Evolutionary conservation across 2,329 filamentous ascomycete genomes (phyloP).

Genomic region (Stenocarpella maydis): DNA sequence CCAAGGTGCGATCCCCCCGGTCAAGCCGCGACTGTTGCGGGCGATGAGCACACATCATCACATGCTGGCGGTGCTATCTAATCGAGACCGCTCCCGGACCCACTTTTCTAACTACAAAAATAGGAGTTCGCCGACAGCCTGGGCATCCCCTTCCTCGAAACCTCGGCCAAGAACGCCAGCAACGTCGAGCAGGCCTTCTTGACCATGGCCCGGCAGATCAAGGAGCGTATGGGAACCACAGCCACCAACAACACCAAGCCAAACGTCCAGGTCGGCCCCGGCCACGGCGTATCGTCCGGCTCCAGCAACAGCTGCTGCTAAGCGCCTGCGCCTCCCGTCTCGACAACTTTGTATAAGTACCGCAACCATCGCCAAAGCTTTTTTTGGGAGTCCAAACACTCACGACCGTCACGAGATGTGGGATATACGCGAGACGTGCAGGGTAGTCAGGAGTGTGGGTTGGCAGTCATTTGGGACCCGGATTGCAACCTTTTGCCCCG

Average conservation of each 20-base stretch:
- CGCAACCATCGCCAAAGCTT: constrained; percentile 26
- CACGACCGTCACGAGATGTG: constrained; percentile 36
- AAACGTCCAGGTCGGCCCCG: constrained; percentile 93
- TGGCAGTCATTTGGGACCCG: constrained; percentile 25
- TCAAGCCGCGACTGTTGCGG: constrained; percentile 3
- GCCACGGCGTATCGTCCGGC: constrained; percentile 90
- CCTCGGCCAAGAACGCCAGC: constrained; percentile 98
- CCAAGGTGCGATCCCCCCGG: constrained; percentile 76
- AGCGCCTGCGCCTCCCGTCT: constrained; percentile 43
- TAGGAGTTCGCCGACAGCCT: constrained; percentile 99
- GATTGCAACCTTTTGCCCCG: constrained; percentile 24
- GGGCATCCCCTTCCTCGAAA: constrained; percentile 99
- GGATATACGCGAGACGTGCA: constrained; percentile 32
- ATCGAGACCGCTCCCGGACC: constrained; percentile 16
- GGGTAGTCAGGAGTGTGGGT: constrained; percentile 28
- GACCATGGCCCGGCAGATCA: constrained; percentile 99
- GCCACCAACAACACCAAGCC: constrained; percentile 98
- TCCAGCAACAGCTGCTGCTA: constrained; percentile 93
- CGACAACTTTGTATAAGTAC: constrained; percentile 35
- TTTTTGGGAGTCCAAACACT: constrained; percentile 25
- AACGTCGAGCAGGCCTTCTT: constrained; percentile 99
- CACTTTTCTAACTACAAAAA: constrained; percentile 34
- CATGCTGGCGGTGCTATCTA: constrained; percentile 32
- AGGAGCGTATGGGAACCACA: constrained; percentile 98
- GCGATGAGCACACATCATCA: constrained; percentile 26